A percentile compares a stretch with the other conserved stretches of the same genome.
phyloP scores from a whole-genome alignment of 2,329 filamentous ascomycete species.

The Hypoxylon sp. region DNA sequence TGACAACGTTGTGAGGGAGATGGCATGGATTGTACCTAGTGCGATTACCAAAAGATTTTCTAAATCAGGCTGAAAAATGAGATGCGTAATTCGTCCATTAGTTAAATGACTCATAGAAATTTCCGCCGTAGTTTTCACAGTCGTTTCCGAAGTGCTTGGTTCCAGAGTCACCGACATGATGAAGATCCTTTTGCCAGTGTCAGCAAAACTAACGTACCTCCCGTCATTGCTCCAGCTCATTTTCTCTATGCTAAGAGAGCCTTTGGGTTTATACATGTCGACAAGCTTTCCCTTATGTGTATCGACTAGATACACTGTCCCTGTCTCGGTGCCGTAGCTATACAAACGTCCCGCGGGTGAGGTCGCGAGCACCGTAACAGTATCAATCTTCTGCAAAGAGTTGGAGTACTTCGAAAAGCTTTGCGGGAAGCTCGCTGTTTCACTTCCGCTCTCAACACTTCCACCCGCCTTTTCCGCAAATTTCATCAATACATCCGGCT shows the following conservation, averaged over 20 bases:
- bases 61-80: conserved; percentile 33
- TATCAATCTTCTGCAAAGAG: conserved; percentile 35
- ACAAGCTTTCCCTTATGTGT: conserved; percentile 30
- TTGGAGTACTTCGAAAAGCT: conserved; percentile 4
- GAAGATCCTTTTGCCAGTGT: conserved; percentile 40
- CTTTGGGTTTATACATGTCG: conserved; percentile 27
- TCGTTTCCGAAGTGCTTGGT: background rate
- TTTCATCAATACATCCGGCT: conserved; percentile 47
- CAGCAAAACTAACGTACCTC: conserved; percentile 34
- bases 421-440: conserved; percentile 29
- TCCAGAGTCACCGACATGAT: conserved; percentile 33
- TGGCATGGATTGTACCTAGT: background rate
- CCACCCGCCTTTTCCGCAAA: conserved; percentile 35
- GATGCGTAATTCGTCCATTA: conserved; percentile 41
- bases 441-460: conserved; percentile 7
- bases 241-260: conserved; percentile 47
- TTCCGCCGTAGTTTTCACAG: background rate
- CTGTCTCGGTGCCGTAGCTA: conserved; percentile 49
- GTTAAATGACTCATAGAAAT: conserved; percentile 20
- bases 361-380: conserved; percentile 45
- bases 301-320: conserved; percentile 41
- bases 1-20: conserved; percentile 15
- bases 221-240: conserved; percentile 49
- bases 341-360: conserved; percentile 43
- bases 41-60: background rate